phyloP scores from a whole-genome alignment of 371 early-diverging fungal species.

The Mortierella sp. region DNA sequence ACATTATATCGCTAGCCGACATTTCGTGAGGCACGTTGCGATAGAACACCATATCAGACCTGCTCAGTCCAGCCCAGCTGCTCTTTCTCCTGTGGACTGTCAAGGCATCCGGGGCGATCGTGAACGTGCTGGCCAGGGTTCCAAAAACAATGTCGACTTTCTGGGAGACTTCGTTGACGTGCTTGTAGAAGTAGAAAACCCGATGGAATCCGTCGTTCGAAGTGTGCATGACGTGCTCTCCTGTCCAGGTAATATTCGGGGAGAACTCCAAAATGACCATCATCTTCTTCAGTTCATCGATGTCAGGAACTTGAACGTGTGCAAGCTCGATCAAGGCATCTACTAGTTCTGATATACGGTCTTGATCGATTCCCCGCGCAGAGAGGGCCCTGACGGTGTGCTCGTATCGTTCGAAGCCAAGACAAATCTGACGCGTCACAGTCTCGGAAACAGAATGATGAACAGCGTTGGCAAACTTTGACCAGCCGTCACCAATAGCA shows the following conservation, averaged over 20 bases:
- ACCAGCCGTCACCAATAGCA: slow-evolving; percentile 5
- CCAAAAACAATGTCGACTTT: slow-evolving; percentile 9
- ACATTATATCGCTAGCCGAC: background rate
- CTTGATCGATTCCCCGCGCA: background rate
- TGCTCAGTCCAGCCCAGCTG: background rate
- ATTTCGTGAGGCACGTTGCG: background rate
- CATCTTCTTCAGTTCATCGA: background rate
- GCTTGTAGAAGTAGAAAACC: slow-evolving; percentile 10
- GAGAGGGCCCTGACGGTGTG: background rate
- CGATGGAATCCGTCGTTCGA: background rate
- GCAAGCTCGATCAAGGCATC: background rate
- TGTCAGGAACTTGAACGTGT: background rate
- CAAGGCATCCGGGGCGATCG: background rate
- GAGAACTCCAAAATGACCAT: background rate
- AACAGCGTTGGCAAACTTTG: background rate
- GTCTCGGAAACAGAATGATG: background rate
- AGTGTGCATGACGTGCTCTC: background rate
- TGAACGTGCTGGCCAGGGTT: background rate
- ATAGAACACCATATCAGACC: background rate
- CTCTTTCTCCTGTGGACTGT: background rate
- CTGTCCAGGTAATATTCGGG: slow-evolving; percentile 1
- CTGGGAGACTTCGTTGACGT: background rate
- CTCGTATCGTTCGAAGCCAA: slow-evolving; percentile 7
- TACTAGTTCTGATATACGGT: background rate
- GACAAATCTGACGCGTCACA: background rate